Evolutionary conservation across 139 green algal species (phyloP).

Genomic region (Limnomonas spitsbergensis): DNA sequence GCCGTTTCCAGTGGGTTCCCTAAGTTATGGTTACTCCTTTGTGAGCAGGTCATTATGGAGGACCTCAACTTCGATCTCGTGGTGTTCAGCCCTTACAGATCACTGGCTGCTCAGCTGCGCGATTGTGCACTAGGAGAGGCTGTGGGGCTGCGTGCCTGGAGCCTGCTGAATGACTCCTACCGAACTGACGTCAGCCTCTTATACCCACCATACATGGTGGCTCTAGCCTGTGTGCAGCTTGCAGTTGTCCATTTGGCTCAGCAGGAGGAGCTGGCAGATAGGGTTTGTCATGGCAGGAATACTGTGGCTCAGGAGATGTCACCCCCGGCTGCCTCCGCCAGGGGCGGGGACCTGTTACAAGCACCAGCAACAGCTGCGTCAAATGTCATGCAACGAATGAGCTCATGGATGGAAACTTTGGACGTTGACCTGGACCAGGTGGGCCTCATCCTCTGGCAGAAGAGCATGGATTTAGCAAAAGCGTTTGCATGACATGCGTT

Average conservation of each 20-base stretch:
- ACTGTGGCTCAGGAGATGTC: not conserved
- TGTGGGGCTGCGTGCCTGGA: not conserved
- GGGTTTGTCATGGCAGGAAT: not conserved
- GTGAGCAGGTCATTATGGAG: slow-evolving; percentile 53
- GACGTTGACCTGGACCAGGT: not conserved
- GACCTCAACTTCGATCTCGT: slow-evolving; percentile 17
- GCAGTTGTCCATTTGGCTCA: not conserved
- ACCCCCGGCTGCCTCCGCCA: not conserved
- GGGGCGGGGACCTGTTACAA: too few species aligned
- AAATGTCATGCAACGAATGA: too few species aligned
- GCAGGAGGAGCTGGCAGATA: not conserved
- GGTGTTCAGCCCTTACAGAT: slow-evolving; percentile 17
- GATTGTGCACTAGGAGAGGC: slow-evolving; percentile 3
- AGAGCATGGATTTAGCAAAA: not conserved
- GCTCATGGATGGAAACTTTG: not conserved
- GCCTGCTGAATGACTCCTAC: slow-evolving; percentile 21
- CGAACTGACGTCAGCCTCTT: slow-evolving; percentile 5
- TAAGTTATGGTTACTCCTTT: too few species aligned
- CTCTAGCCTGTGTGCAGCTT: slow-evolving; percentile 12
- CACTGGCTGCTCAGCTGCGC: not conserved
- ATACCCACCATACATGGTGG: slow-evolving; percentile 14
- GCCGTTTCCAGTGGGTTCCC: too few species aligned
- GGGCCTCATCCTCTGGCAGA: not conserved
- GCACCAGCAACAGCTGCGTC: too few species aligned
- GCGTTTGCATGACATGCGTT: not conserved